These are phyloP conservation scores for Chlamydomonas sphaeroides DNA, from an alignment of 139 green algal species.

Conservation along the genomic window DNA sequence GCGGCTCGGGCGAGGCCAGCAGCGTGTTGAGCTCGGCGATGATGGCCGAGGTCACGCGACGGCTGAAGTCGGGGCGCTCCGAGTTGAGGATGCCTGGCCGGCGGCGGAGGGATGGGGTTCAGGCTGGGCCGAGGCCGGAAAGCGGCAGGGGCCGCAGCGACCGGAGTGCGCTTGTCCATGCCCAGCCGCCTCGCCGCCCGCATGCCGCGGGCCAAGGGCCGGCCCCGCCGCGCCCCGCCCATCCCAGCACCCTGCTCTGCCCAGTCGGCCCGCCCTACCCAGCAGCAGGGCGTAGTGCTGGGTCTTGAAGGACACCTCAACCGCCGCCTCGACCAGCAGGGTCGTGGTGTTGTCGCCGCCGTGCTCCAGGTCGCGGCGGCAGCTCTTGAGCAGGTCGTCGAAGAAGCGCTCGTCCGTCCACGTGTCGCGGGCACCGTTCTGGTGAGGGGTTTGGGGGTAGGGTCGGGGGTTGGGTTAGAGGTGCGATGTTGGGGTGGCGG, in stretches of 20 bases:
- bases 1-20: slow-evolving; percentile 2
- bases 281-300: slow-evolving; percentile 78
- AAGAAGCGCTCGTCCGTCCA: slow-evolving; percentile 48
- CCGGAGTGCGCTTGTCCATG: no score
- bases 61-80: slow-evolving; percentile 40
- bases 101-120: not conserved
- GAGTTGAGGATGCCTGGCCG: slow-evolving; percentile 52
- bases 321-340: slow-evolving; percentile 74
- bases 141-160: not conserved
- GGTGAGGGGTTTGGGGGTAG: not conserved
- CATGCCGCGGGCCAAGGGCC: not conserved
- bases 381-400: slow-evolving; percentile 44
- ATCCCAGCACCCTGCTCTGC: not conserved
- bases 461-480: not conserved
- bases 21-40: slow-evolving; percentile 42
- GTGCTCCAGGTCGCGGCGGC: slow-evolving; percentile 55
- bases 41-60: slow-evolving; percentile 13
- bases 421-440: slow-evolving; percentile 18
- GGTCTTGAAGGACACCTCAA: slow-evolving; percentile 77
- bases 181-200: no score
- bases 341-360: slow-evolving; percentile 43
- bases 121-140: not conserved
- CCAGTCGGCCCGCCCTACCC: slow-evolving; percentile 49
- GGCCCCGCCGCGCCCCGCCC: not conserved
- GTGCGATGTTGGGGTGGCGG: not conserved